Evolutionary conservation across 768 basidiomycete genomes (phyloP).

Genomic region (Boletellus emodensis): DNA sequence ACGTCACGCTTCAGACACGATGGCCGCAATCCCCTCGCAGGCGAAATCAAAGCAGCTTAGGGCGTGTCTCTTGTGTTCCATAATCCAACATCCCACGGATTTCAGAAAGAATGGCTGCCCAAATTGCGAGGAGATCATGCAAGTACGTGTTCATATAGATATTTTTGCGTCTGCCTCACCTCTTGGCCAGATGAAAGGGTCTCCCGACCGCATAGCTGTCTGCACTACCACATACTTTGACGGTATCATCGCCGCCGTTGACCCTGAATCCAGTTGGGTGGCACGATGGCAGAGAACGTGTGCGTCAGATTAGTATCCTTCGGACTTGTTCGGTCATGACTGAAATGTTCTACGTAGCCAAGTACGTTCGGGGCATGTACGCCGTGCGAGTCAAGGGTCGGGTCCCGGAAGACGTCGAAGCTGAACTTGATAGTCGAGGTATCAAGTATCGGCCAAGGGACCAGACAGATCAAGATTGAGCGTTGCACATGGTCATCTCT

Average conservation of each 20-base stretch:
- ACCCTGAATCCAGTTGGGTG: slow-evolving; percentile 91
- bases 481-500: slow-evolving; percentile 5
- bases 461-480: slow-evolving; percentile 68
- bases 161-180: not conserved
- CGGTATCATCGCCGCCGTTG: slow-evolving; percentile 83
- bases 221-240: slow-evolving; percentile 95
- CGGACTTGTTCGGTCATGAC: not conserved
- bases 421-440: slow-evolving; percentile 68
- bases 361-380: slow-evolving; percentile 89
- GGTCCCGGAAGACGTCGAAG: slow-evolving; percentile 81
- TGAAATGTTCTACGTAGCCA: slow-evolving; percentile 48
- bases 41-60: slow-evolving; percentile 72
- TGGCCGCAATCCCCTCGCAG: slow-evolving; percentile 51
- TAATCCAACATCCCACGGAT: slow-evolving; percentile 79
- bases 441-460: slow-evolving; percentile 86
- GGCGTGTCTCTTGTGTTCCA: slow-evolving; percentile 91
- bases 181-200: slow-evolving; percentile 73
- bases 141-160: slow-evolving; percentile 47
- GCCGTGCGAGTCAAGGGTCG: slow-evolving; percentile 86
- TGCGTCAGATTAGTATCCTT: slow-evolving; percentile 37
- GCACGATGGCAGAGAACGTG: slow-evolving; percentile 94
- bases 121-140: slow-evolving; percentile 94
- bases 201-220: slow-evolving; percentile 71
- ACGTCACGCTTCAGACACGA: slow-evolving; percentile 2
- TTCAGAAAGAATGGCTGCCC: slow-evolving; percentile 88